Base-by-base conservation (phyloP, 306 rosid species). In the Vigna mungo region DNA sequence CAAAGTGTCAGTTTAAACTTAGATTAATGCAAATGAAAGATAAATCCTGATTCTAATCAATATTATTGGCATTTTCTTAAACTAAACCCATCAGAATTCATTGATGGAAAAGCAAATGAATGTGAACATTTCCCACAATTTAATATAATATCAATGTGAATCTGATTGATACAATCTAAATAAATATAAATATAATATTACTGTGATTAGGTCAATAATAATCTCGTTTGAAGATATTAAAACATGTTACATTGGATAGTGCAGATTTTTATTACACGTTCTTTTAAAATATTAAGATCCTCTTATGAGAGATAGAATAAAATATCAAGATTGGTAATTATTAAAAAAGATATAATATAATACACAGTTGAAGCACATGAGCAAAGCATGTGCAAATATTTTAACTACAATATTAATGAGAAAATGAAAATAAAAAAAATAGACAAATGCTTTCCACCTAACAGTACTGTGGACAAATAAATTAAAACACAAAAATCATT, bases 51-150 rank as follows among this genome's bases (percentile, higher is more conserved):
- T 95, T 95, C 67, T 92, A 83, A 86, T 95, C 97, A 84, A 95
- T 75, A 69, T 88, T 80, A 62, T 92, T 92, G 27, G 92, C 97
- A 90, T 95, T 58, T 90, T 81, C 86, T 80, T 73, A 92, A 83
- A 79, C 84, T 78, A 88, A 83, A 95, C 49, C 97, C 97, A 84
- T 92, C 98, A 51, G 98, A 97, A 85, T 95, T 95, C 92, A 95
- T 85, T 17, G 98, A 85, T 60, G 98, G 98, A 85, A 95, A n/a
- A n/a, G 96, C 70, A 95, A 73, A 86, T 95, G 98, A 85, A 95
- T 97, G 91, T 90, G 98, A 78, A 87, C 85, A 81, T 85, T 88
- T 77, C 92, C 88, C 78, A 95, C 96, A 20, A 20, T 20, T 20
- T 20, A 20, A 20, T 20, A 20, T 20, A 20, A 20, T 20, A 20